Percentiles rank a stretch among this genome's conserved stretches.
Evolutionary conservation across 164 flowering plant genomes (phyloP).

Genomic region (Buxus sempervirens): DNA sequence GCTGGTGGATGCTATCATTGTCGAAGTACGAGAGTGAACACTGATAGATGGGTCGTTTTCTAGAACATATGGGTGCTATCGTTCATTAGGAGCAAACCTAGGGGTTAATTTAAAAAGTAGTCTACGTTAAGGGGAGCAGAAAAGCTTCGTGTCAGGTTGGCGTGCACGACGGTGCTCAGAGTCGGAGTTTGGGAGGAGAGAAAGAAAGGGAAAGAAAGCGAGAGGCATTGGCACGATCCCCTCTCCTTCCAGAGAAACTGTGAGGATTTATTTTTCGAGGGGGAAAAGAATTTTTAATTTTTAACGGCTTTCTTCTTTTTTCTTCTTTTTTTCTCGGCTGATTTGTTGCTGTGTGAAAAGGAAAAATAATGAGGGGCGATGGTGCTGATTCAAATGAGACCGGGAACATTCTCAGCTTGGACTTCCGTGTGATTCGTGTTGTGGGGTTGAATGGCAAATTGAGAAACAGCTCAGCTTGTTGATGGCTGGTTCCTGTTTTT

Average conservation of each 20-base stretch:
- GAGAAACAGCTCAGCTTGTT: slow-evolving; percentile 12
- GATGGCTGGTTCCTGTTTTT: neutral
- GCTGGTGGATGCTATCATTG: slow-evolving; percentile 15
- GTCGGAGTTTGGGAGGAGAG: too few species aligned
- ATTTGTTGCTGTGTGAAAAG: neutral
- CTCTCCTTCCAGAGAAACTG: too few species aligned
- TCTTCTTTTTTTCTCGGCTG: neutral
- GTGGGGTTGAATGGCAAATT: slow-evolving; percentile 12
- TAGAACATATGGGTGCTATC: neutral
- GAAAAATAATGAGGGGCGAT: neutral
- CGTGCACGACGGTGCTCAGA: neutral
- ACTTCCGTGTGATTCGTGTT: slow-evolving; percentile 7
- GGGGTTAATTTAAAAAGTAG: neutral
- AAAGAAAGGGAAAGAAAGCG: neutral
- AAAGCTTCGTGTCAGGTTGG: slow-evolving; percentile 2
- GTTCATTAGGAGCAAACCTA: neutral
- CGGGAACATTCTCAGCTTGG: slow-evolving; percentile 11
- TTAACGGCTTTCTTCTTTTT: neutral
- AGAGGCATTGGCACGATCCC: neutral
- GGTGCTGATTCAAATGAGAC: slow-evolving; percentile 13
- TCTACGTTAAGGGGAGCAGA: neutral
- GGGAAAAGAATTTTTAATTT: neutral
- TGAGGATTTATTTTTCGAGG: too few species aligned
- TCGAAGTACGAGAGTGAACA: slow-evolving; percentile 22
- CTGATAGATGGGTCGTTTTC: slow-evolving; percentile 5